Evolutionary conservation across 73 alveolate species (phyloP).

Genomic region (Paramecium sonneborni): DNA sequence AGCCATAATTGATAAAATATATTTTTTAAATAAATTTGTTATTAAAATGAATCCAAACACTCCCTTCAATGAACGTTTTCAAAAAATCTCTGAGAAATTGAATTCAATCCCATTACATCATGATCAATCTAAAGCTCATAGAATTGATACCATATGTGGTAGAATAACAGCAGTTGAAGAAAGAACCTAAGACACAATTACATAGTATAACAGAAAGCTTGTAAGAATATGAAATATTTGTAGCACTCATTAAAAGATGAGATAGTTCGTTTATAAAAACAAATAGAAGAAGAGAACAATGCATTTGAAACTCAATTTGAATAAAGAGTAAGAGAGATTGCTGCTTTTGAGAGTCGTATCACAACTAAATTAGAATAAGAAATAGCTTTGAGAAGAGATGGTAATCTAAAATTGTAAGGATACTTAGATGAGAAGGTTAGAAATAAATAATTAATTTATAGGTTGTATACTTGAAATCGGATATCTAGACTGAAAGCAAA

Average conservation of each 20-base stretch:
- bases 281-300: constrained; percentile 61
- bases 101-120: constrained; percentile 57
- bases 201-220: constrained; percentile 36
- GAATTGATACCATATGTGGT: constrained; percentile 58
- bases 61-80: constrained; percentile 68
- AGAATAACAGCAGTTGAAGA: constrained; percentile 63
- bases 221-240: background rate
- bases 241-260: constrained; percentile 60
- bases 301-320: constrained; percentile 64
- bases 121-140: constrained; percentile 62
- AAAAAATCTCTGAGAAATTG: constrained; percentile 55
- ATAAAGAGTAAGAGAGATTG: constrained; percentile 61
- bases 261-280: constrained; percentile 53
- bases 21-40: constrained; percentile 15
- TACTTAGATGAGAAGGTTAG: constrained; percentile 62
- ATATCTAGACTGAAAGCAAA: constrained; percentile 64
- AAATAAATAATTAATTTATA: background rate
- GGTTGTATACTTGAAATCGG: constrained; percentile 65
- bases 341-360: constrained; percentile 64
- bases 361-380: constrained; percentile 61
- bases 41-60: constrained; percentile 57
- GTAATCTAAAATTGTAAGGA: constrained; percentile 48
- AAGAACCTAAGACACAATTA: constrained; percentile 44
- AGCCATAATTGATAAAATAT: background rate
- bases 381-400: constrained; percentile 62